Evolutionary conservation across 352 stramenopile species (phyloP).

Genomic region (Pythium brachiatum): DNA sequence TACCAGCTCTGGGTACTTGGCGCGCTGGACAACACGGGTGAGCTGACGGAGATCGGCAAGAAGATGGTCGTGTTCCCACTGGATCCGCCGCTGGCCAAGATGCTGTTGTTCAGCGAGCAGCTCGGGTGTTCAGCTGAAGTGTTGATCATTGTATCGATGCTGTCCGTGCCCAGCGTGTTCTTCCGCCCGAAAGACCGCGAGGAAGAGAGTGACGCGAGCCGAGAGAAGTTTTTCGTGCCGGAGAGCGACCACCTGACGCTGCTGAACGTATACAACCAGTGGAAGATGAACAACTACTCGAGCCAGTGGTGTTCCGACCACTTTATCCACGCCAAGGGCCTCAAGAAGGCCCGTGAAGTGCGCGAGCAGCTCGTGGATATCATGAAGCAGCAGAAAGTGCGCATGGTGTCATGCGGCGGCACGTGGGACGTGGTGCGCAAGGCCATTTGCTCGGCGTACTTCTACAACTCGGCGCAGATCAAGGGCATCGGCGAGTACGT

Average conservation of each 20-base stretch:
- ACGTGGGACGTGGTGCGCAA: constrained; percentile 98
- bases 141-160: constrained; percentile 96
- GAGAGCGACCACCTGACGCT: constrained; percentile 97
- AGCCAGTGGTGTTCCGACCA: constrained; percentile 93
- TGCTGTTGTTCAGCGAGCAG: constrained; percentile 95
- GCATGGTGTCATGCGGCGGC: constrained; percentile 86
- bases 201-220: constrained; percentile 96
- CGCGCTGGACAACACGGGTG: constrained; percentile 96
- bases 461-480: constrained; percentile 99
- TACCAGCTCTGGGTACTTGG: constrained; percentile 99
- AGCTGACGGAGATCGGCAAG: constrained; percentile 94
- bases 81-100: constrained; percentile 94
- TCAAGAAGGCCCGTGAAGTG: constrained; percentile 91
- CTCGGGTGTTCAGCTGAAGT: constrained; percentile 94
- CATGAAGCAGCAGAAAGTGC: constrained; percentile 96
- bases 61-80: constrained; percentile 99
- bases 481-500: constrained; percentile 99
- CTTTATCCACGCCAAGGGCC: constrained; percentile 97
- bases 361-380: constrained; percentile 97
- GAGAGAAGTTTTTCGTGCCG: constrained; percentile 99
- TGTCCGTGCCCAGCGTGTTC: constrained; percentile 97
- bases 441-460: constrained; percentile 99
- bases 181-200: constrained; percentile 96
- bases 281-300: constrained; percentile 95
- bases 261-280: constrained; percentile 95